Base-by-base conservation (phyloP, 2,329 filamentous ascomycete genomes). In the Ilyonectria destructans region DNA sequence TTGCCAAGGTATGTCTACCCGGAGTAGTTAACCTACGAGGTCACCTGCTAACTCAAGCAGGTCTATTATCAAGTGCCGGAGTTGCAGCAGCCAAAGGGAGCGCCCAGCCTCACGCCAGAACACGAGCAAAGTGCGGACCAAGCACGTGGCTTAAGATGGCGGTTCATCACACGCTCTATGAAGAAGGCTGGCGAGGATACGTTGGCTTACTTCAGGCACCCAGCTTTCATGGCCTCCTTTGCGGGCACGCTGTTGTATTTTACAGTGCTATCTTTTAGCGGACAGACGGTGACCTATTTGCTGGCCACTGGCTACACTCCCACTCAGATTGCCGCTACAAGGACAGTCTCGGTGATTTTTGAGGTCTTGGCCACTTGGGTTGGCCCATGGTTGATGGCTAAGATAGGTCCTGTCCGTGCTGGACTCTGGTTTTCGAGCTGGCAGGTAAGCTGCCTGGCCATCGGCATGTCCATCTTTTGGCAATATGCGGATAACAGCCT, bases 341-440 rank as follows among this genome's bases (percentile, higher is more conserved):
- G 90, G 4, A 86, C 86, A 0, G 69, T 85, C 5, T 86, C 87
- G 33, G 86, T 87, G 1, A 63, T 84, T 3, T 85, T 89, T 57
- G 91, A 92, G 75, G 79, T 92, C 3, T 81, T 82, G 8, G 89
- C 90, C 0, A 92, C 91, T 0, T 91, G 88, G 84, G 76, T 86
- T 0, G 88, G 86, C 0, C 90, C 90, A 0, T 80, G 81, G 62
- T 76, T 91, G 15, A 90, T 90, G 84, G 73, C 72, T 2, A 80
- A 79, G 45, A 86, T 91, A 45, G 89, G 90, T 0, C 81, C 86
- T 1, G 82, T 93, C 8, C 83, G 93, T n/a, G 85, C 87, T 0
- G 93, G 92, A 0, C 83, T 94, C 3, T 95, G 93, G 93, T 90
- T 89, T 69, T 76, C 91, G 10, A 90, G 87, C 62, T 93, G 90